Base-by-base conservation (phyloP, 345 rosid species). In the Populus pruinosa region DNA sequence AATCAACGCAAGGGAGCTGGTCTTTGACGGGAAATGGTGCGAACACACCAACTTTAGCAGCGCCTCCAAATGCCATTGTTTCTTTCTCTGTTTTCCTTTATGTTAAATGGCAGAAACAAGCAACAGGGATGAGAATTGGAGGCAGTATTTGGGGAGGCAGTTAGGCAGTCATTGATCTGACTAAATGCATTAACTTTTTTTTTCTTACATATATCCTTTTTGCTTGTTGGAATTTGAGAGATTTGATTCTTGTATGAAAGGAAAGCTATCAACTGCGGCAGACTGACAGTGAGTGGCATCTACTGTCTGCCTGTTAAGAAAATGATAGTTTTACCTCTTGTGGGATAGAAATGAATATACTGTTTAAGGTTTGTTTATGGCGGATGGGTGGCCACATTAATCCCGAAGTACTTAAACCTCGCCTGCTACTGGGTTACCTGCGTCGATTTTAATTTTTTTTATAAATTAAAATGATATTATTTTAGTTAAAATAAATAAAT, bases 1-100 rank as follows among this genome's bases (percentile, higher is more conserved):
- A 84, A 43, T 92, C 96, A 38, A 95, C 85, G 69, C 93, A 97
- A 2, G 98, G 98, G 43, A 92, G 98, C 88, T 95, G 98, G 67
- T 90, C 94, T 79, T 88, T 93, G 62, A 89, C 79, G 1, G 99
- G 99, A 83, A 86, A 88, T 0, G 99, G 97, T 44, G 82, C 86
- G 74, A 90, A 88, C 76, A 91, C 99, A 64, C 91, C 97, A 2
- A 2, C 80, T 78, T 91, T 90, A 8, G 76, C 59, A 49, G 79
- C 72, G 64, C 55, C 82, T 39, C 44, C 77, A 1, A 70, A 85
- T n/a, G 83, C 86, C 90, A 85, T 47, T 25, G 27, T 47, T 16
- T 39, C 27, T 67, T 27, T 10, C 53, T 35, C 36, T 25, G 5
- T 5, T 20, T 29, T 20, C 38, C 67, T 50, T 44, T 35, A 31